phyloP scores from a whole-genome alignment of 345 rosid genomes.

The Brassica cretica region DNA sequence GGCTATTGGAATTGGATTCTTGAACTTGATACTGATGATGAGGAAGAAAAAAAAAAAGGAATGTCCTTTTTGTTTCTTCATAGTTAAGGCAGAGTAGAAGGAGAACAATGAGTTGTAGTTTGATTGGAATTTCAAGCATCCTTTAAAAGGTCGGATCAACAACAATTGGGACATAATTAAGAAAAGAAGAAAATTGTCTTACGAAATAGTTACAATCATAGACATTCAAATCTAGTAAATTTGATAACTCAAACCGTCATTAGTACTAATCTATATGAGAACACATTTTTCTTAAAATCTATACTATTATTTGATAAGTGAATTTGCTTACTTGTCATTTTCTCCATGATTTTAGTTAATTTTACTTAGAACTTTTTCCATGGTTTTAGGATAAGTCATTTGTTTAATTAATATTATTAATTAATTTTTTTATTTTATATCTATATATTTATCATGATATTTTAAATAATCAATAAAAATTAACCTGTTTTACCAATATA shows the following conservation, averaged over 20 bases:
- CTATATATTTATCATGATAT: no score
- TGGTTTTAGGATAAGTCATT: no score
- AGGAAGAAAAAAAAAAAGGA: not conserved
- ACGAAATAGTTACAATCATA: not conserved
- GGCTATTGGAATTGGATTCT: constrained; percentile 39
- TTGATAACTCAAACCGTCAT: not conserved
- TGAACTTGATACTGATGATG: constrained; percentile 33
- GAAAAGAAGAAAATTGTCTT: not conserved
- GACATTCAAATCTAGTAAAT: not conserved
- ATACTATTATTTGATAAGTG: no score
- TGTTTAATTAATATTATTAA: no score
- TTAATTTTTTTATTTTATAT: no score
- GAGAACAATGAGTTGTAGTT: constrained; percentile 20
- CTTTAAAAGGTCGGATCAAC: constrained; percentile 9
- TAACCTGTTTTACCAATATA: no score
- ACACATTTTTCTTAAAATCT: not conserved
- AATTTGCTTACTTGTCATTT: no score
- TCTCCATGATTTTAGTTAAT: no score
- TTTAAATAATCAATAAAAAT: no score
- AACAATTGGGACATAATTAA: not conserved
- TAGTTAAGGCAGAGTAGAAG: constrained; percentile 33
- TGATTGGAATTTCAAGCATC: constrained; percentile 18
- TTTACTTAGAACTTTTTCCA: no score
- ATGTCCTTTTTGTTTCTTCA: constrained; percentile 30
- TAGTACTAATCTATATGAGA: not conserved